Base-by-base conservation (phyloP, 352 stramenopile genomes). In the Globisporangium megalacanthum region DNA sequence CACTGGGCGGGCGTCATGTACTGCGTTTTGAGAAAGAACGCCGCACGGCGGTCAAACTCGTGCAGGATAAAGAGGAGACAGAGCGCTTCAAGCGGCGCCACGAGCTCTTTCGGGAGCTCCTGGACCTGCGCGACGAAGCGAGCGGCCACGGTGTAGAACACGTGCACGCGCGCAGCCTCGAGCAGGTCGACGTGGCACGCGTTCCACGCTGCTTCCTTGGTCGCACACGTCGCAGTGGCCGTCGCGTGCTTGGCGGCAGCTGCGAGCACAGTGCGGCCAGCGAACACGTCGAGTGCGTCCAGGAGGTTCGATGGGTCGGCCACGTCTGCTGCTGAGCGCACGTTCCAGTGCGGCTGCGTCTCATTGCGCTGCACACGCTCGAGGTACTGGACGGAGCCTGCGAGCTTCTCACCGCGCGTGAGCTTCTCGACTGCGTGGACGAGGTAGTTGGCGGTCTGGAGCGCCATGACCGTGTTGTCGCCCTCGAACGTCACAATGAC, bases 401-500 rank as follows among this genome's bases (percentile, higher is more conserved):
- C 46, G 25, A 89, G 77, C 50, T 72, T 69, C 42, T 84, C 62
- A n/a, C 68, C 70, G 37, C 69, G 62, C 25, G 54, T 69, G 54
- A 86, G 64, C 17, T 70, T 66, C n/a, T 91, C 83, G 10, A 88
- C 76, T 7, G 75, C 56, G 17, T 72, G 80, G 33, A 89, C 52
- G 36, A 91, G 70, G 62, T 92, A 94, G 53, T 73, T 68, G 6
- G 80, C 85, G 10, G 82, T 90, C 65, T 99, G 96, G 67, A 97
- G 94, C 9, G 94, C 94, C 59, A 99, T 88, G 75, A 99, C 97
- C 22, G 96, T 94, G 73, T 98, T 98, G 66, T 98, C 95, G 31
- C 96, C 96, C 58, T 98, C 95, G 20, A 98, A 97, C 1, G 96
- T 99, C 47, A 97, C 96, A 55, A 96, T 97, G 61, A 98, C 94